phyloP scores from a whole-genome alignment of 345 rosid species.

The Bruguiera sexangula region DNA sequence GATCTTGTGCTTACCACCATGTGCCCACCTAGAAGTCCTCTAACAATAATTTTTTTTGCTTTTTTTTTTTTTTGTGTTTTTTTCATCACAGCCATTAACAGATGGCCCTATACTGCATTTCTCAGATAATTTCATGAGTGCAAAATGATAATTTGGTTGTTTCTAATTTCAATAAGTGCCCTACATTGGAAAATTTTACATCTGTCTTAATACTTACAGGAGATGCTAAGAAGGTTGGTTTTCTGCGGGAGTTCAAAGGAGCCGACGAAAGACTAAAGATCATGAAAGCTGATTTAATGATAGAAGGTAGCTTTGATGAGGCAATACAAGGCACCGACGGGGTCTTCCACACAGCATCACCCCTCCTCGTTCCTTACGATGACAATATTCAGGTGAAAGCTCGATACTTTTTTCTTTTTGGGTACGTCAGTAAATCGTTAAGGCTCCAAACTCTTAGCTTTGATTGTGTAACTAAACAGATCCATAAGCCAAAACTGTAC shows the following conservation, averaged over 20 bases:
- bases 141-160: too few species aligned
- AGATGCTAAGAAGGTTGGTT: slow-evolving; percentile 54
- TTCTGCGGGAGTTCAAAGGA: slow-evolving; percentile 49
- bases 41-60: too few species aligned
- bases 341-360: slow-evolving; percentile 86
- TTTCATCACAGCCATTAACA: too few species aligned
- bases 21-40: too few species aligned
- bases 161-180: not conserved
- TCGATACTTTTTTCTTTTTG: not conserved
- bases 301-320: slow-evolving; percentile 67
- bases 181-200: not conserved
- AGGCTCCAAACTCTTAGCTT: too few species aligned
- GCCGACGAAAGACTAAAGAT: slow-evolving; percentile 66
- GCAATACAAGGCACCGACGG: slow-evolving; percentile 69
- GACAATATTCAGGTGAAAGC: slow-evolving; percentile 46
- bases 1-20: too few species aligned
- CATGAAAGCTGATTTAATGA: slow-evolving; percentile 59
- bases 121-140: too few species aligned
- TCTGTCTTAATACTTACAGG: slow-evolving; percentile 19
- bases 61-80: not conserved
- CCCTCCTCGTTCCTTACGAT: slow-evolving; percentile 67
- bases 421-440: too few species aligned
- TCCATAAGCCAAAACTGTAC: too few species aligned
- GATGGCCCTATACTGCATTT: too few species aligned
- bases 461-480: too few species aligned